Percentiles rank a stretch among this genome's conserved stretches.
These are phyloP conservation scores for Stachybotrys chlorohalonatus DNA, from an alignment of 2,329 filamentous ascomycete genomes.

Conservation along the genomic window DNA sequence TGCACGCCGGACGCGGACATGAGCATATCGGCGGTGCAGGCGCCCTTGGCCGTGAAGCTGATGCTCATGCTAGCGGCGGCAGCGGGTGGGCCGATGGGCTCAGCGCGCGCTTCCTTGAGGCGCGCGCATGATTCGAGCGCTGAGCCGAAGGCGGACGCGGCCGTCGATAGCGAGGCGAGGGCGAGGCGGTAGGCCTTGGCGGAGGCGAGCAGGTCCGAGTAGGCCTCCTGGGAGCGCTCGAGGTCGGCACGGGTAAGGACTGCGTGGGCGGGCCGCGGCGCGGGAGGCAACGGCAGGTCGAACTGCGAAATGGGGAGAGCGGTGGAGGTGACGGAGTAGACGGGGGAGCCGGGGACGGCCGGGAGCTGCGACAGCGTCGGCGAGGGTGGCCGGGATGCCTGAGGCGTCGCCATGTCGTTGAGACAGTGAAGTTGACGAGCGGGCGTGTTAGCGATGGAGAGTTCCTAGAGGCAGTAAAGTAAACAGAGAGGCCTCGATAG, in stretches of 20 bases:
- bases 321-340: slow-evolving; percentile 55
- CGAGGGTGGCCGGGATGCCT: slow-evolving; percentile 29
- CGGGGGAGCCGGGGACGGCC: slow-evolving; percentile 52
- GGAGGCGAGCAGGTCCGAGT: slow-evolving; percentile 50
- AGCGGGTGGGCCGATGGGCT: slow-evolving; percentile 35
- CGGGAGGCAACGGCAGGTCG: slow-evolving; percentile 51
- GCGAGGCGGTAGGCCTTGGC: slow-evolving; percentile 57
- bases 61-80: slow-evolving; percentile 29
- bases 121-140: slow-evolving; percentile 61
- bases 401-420: slow-evolving; percentile 21
- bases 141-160: slow-evolving; percentile 54
- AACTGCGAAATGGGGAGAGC: slow-evolving; percentile 50
- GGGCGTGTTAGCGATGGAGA: slow-evolving; percentile 15
- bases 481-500: not conserved
- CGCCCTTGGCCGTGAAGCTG: slow-evolving; percentile 37
- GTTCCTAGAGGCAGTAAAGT: too few species aligned
- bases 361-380: slow-evolving; percentile 49
- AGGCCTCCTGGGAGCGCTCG: slow-evolving; percentile 51
- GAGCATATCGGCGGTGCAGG: slow-evolving; percentile 55
- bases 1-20: slow-evolving; percentile 56
- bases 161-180: slow-evolving; percentile 49
- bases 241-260: slow-evolving; percentile 56
- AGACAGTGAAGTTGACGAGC: not conserved
- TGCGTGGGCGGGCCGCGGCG: slow-evolving; percentile 46
- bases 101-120: slow-evolving; percentile 56